phyloP scores from a whole-genome alignment of 2,329 filamentous ascomycete genomes.

The Bimuria novae-zelandiae region DNA sequence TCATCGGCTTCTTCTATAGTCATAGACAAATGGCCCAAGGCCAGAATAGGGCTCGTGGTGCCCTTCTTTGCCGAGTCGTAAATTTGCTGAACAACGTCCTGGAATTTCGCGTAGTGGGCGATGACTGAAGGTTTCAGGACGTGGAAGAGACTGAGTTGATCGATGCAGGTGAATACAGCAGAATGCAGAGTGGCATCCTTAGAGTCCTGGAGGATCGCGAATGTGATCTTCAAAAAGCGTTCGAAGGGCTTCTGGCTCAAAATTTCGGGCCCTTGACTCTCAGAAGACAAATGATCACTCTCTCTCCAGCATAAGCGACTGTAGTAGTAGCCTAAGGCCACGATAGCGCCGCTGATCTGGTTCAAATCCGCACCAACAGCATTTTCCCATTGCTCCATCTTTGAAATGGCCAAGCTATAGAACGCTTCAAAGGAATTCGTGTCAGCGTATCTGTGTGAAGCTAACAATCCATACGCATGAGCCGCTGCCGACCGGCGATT shows the following conservation, averaged over 20 bases:
- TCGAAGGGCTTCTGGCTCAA: constrained; percentile 45
- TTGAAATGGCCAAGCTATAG: constrained; percentile 53
- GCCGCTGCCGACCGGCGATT: constrained; percentile 69
- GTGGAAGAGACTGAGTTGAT: constrained; percentile 65
- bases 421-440: constrained; percentile 49
- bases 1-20: constrained; percentile 57
- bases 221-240: constrained; percentile 50
- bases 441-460: constrained; percentile 61
- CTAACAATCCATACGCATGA: constrained; percentile 75
- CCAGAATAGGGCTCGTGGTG: constrained; percentile 79
- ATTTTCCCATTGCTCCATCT: constrained; percentile 58
- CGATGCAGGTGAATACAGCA: constrained; percentile 61
- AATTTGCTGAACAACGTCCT: constrained; percentile 65
- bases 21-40: constrained; percentile 76
- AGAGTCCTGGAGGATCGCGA: constrained; percentile 59
- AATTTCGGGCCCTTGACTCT: background rate
- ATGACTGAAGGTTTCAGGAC: constrained; percentile 53
- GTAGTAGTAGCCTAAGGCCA: constrained; percentile 62
- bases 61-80: constrained; percentile 74
- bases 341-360: constrained; percentile 63
- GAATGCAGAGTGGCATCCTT: constrained; percentile 63
- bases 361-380: constrained; percentile 65
- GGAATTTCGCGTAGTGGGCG: constrained; percentile 41
- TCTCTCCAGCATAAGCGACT: constrained; percentile 62
- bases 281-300: constrained; percentile 14